phyloP scores from a whole-genome alignment of 305 asterid genomes.

The Solanum hybrid region DNA sequence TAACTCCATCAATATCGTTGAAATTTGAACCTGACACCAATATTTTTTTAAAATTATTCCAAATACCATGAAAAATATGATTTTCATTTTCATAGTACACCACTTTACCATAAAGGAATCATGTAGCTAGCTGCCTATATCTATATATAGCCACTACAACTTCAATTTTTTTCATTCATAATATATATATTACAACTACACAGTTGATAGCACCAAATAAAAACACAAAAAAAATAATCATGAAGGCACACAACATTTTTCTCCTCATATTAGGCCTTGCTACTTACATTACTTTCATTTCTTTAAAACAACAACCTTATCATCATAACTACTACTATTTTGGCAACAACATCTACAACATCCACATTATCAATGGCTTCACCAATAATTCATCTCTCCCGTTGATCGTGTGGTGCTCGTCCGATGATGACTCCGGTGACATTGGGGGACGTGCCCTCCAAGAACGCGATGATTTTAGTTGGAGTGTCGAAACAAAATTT shows the following conservation, averaged over 20 bases:
- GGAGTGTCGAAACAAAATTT: constrained; percentile 17
- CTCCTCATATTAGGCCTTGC: constrained; percentile 15
- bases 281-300: constrained; percentile 11
- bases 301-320: constrained; percentile 11
- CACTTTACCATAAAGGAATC: not conserved
- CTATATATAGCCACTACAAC: not conserved
- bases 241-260: constrained; percentile 19
- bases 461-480: constrained; percentile 44
- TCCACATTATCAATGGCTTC: constrained; percentile 49
- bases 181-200: not conserved
- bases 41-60: no score
- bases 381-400: constrained; percentile 44
- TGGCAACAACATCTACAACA: constrained; percentile 16
- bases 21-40: not conserved
- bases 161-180: not conserved
- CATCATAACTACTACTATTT: not conserved
- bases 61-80: not conserved
- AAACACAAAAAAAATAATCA: not conserved
- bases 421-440: constrained; percentile 1
- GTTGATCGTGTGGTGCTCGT: constrained; percentile 38
- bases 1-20: not conserved
- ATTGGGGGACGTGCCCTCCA: constrained; percentile 49
- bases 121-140: not conserved
- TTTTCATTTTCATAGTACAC: not conserved
- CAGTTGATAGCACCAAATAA: not conserved